Evolutionary conservation across 768 basidiomycete genomes (phyloP), one percentile per base, ranked within the genome.

Genomic region (Clavaria fumosa): DNA sequence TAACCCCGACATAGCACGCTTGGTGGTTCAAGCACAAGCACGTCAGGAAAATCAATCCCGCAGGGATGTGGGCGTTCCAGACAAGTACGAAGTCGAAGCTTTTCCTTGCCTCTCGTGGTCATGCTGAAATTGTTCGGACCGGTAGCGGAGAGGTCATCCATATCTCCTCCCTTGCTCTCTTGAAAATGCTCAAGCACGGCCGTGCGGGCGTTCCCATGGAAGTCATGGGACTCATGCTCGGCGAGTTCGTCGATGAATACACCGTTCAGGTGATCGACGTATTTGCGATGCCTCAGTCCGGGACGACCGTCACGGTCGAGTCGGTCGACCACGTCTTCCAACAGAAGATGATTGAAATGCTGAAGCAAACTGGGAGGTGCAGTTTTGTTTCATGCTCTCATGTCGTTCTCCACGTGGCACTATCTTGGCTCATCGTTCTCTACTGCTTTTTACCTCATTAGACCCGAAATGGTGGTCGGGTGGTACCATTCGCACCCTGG

Each of bases 401-500:
- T n/a, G n/a, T n/a, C n/a, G n/a, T n/a, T n/a, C n/a, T n/a, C n/a
- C n/a, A n/a, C n/a, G n/a, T n/a, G n/a, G n/a, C n/a, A n/a, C n/a
- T n/a, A n/a, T n/a, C n/a, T n/a, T 17, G 21, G 10, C 23, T 19
- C 20, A 23, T 31, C 37, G 34, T 35, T 39, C 36, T 33, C 34
- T 23, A 18, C 34, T 47, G 31, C 34, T 28, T 23, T 40, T 32
- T 46, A 19, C 23, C 34, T 37, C 34, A 4, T 21, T 11, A 78
- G 91, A 49, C 85, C 93, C 22, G 95, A 97, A 64, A 85, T 81
- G 77, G 95, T 97, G 4, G 95, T 99, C 1, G 95, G 95, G 3
- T 99, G 95, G 95, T 99, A 99, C 53, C 95, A 99, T 60, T 97
- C 95, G 26, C 95, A 99, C 66, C 95, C 95, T 39, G 95, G 95